phyloP scores from a whole-genome alignment of 805 yeast species.

The Kuraishia cidri region DNA sequence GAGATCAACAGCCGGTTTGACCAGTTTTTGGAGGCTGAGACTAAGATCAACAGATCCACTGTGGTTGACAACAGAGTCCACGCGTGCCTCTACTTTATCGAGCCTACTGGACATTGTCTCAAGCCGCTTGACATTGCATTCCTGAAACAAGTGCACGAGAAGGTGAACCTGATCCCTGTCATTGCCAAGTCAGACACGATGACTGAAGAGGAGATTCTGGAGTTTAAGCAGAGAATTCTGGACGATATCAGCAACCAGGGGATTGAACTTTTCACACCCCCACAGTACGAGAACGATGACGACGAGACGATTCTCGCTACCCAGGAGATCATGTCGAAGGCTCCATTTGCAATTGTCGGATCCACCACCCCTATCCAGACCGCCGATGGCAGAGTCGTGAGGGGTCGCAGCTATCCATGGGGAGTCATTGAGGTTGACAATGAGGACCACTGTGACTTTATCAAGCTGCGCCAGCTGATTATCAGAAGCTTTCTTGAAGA shows the following conservation, averaged over 20 bases:
- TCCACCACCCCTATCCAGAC: constrained; percentile 66
- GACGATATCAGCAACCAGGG: constrained; percentile 71
- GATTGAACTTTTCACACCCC: constrained; percentile 73
- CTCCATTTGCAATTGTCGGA: constrained; percentile 95
- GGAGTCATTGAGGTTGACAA: constrained; percentile 94
- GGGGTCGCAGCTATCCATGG: constrained; percentile 97
- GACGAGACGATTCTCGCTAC: constrained; percentile 69
- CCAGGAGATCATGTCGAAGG: constrained; percentile 53
- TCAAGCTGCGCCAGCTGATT: constrained; percentile 78
- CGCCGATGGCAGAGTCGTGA: constrained; percentile 67
- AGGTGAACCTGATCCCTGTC: constrained; percentile 89
- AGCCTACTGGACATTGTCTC: constrained; percentile 94
- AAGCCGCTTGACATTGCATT: constrained; percentile 83
- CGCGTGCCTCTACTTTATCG: constrained; percentile 88
- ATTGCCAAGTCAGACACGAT: constrained; percentile 93
- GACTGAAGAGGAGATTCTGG: constrained; percentile 73
- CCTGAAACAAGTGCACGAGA: constrained; percentile 80
- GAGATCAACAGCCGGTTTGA: constrained; percentile 86
- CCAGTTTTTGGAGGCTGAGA: constrained; percentile 82
- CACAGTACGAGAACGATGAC: constrained; percentile 75
- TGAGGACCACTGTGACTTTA: constrained; percentile 88
- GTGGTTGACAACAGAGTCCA: constrained; percentile 81
- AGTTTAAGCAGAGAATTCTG: constrained; percentile 68
- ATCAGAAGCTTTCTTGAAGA: constrained; percentile 91
- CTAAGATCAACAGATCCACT: constrained; percentile 64